Percentiles rank a stretch among this genome's conserved stretches.
These are phyloP conservation scores for Pichia paraexigua DNA, from an alignment of 805 yeast genomes.

Conservation along the genomic window DNA sequence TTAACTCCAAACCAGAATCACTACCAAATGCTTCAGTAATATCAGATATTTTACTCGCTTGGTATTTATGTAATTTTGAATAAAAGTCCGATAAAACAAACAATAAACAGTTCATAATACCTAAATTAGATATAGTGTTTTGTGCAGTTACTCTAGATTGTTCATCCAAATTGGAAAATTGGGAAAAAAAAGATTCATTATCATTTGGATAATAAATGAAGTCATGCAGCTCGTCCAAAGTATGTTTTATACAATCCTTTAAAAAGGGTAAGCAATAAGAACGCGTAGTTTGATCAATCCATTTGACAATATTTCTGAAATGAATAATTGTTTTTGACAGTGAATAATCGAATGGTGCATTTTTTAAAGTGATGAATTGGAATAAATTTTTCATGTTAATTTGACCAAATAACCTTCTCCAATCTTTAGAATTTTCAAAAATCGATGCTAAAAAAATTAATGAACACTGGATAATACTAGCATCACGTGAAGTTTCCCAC, in stretches of 20 bases:
- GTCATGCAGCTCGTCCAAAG: slow-evolving; percentile 15
- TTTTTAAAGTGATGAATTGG: slow-evolving; percentile 38
- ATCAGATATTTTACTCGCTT: slow-evolving; percentile 37
- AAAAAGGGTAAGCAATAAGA: slow-evolving; percentile 35
- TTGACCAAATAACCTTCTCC: slow-evolving; percentile 34
- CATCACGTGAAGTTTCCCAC: slow-evolving; percentile 47
- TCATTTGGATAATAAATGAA: slow-evolving; percentile 25
- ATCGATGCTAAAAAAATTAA: slow-evolving; percentile 44
- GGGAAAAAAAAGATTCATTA: slow-evolving; percentile 31
- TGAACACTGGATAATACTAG: slow-evolving; percentile 43
- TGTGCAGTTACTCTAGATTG: slow-evolving; percentile 26
- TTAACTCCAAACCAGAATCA: slow-evolving; percentile 33
- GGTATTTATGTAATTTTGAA: slow-evolving; percentile 39
- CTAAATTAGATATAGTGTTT: slow-evolving; percentile 28
- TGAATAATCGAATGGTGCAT: slow-evolving; percentile 56
- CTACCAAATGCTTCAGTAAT: slow-evolving; percentile 35
- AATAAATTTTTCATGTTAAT: slow-evolving; percentile 39
- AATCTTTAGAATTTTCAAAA: slow-evolving; percentile 42
- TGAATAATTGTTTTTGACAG: slow-evolving; percentile 47
- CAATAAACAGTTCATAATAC: slow-evolving; percentile 36
- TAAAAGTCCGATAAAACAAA: slow-evolving; percentile 49
- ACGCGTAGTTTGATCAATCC: slow-evolving; percentile 47
- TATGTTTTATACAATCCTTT: slow-evolving; percentile 10
- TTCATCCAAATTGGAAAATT: slow-evolving; percentile 23
- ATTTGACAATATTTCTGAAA: slow-evolving; percentile 45